Percentiles rank a stretch among this genome's conserved stretches.
Conservation (phyloP, 306 rosid genomes). For the Rosa lucieae region DNA sequence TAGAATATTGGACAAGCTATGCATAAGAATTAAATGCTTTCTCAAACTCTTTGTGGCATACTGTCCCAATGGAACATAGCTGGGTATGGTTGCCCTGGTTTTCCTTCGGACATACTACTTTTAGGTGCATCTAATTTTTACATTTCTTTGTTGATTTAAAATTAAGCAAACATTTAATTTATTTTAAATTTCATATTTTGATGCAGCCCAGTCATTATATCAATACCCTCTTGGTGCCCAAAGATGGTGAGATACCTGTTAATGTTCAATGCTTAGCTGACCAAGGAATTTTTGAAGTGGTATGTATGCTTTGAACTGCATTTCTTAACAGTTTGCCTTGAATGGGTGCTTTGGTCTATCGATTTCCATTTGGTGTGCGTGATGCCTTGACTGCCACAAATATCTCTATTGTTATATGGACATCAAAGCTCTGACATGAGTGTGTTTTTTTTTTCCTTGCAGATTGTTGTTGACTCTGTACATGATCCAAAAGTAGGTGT, state of each 20-base stretch:
- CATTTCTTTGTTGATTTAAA: slow-evolving; percentile 13
- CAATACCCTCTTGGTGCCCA: slow-evolving; percentile 76
- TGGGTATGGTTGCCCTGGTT: background rate
- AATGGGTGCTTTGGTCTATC: background rate
- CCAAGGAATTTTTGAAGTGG: slow-evolving; percentile 85
- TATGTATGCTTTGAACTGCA: slow-evolving; percentile 33
- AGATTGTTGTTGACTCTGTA: slow-evolving; percentile 68
- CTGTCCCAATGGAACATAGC: background rate
- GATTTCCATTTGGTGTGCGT: background rate
- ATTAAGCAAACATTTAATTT: slow-evolving; percentile 1
- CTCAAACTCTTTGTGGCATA: background rate
- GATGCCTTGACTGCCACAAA: background rate
- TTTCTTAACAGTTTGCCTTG: slow-evolving; percentile 4
- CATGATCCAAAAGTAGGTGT: slow-evolving; percentile 76
- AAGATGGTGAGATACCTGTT: slow-evolving; percentile 61
- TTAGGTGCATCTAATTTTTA: background rate
- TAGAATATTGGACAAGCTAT: background rate
- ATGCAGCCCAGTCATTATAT: slow-evolving; percentile 74
- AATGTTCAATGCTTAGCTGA: slow-evolving; percentile 59
- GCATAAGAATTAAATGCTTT: background rate
- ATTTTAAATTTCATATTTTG: slow-evolving; percentile 4
- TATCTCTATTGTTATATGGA: background rate
- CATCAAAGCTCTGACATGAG: slow-evolving; percentile 8
- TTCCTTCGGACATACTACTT: background rate
- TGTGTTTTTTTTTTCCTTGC: slow-evolving; percentile 28